Conservation (phyloP, 495 filamentous ascomycete genomes). For the Durotheca rogersii region DNA sequence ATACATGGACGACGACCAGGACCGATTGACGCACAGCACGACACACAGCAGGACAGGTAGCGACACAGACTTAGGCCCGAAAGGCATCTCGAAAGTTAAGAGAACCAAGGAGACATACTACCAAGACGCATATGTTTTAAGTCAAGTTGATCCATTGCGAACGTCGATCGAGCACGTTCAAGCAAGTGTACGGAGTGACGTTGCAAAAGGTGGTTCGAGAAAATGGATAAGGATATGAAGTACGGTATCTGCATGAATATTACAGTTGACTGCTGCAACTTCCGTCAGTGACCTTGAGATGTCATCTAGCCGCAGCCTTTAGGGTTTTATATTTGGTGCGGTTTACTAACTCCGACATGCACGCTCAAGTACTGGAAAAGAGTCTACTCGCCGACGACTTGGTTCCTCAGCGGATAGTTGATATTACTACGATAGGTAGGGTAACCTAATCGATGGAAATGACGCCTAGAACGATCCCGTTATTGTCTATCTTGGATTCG, state of each 20-base stretch:
- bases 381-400: background rate
- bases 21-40: conserved; percentile 23
- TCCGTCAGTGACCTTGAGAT: too few relatives aligned
- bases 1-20: conserved; percentile 27
- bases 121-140: conserved; percentile 29
- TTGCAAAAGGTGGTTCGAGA: conserved; percentile 10
- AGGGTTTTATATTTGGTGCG: too few relatives aligned
- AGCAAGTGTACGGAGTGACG: conserved; percentile 20
- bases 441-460: too few relatives aligned
- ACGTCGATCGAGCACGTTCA: conserved; percentile 17
- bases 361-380: too few relatives aligned
- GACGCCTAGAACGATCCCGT: too few relatives aligned
- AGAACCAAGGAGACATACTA: conserved; percentile 27
- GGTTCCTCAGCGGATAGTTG: background rate
- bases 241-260: conserved; percentile 2
- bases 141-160: conserved; percentile 29
- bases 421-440: background rate
- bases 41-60: conserved; percentile 25
- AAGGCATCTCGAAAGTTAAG: background rate
- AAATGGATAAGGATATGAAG: conserved; percentile 28
- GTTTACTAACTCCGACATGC: too few relatives aligned
- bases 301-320: too few relatives aligned
- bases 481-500: background rate
- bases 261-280: too few relatives aligned
- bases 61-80: conserved; percentile 15